These are phyloP conservation scores for Myriosclerotinia duriaeana DNA, from an alignment of 2,329 filamentous ascomycete genomes.

Conservation along the genomic window DNA sequence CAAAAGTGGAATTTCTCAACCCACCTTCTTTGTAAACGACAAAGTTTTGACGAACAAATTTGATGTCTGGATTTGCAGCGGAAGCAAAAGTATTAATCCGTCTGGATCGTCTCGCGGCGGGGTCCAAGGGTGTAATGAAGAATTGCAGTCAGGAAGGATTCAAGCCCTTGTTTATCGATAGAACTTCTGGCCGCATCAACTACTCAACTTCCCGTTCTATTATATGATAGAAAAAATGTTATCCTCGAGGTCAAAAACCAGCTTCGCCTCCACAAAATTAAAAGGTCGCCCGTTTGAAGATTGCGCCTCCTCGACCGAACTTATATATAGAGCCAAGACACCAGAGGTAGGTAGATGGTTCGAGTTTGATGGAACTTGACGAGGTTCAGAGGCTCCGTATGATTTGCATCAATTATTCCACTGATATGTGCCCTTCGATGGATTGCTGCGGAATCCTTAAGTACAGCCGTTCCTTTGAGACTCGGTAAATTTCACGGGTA, in stretches of 20 bases:
- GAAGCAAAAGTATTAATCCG: conserved; percentile 14
- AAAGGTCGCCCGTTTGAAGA: neutral
- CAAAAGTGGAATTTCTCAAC: conserved; percentile 22
- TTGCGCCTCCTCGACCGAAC: neutral
- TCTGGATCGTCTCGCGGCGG: conserved; percentile 21
- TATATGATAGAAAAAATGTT: neutral
- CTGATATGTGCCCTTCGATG: conserved; percentile 10
- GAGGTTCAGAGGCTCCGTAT: conserved; percentile 13
- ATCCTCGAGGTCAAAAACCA: neutral
- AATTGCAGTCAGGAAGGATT: conserved; percentile 20
- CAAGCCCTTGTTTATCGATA: conserved; percentile 23
- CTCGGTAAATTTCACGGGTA: conserved; percentile 13
- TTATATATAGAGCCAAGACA: neutral
- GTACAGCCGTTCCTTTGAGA: conserved; percentile 18
- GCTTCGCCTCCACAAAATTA: neutral
- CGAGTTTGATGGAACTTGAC: neutral
- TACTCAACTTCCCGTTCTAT: conserved; percentile 1
- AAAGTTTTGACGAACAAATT: neutral
- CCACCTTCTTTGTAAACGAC: conserved; percentile 19
- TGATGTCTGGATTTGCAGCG: conserved; percentile 17
- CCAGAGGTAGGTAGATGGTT: neutral
- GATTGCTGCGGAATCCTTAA: conserved; percentile 18
- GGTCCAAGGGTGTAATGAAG: conserved; percentile 13
- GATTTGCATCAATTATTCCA: conserved; percentile 21
- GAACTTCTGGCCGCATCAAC: conserved; percentile 7